Base-by-base conservation (phyloP, 495 filamentous ascomycete species). In the Penicillium diatomitis region DNA sequence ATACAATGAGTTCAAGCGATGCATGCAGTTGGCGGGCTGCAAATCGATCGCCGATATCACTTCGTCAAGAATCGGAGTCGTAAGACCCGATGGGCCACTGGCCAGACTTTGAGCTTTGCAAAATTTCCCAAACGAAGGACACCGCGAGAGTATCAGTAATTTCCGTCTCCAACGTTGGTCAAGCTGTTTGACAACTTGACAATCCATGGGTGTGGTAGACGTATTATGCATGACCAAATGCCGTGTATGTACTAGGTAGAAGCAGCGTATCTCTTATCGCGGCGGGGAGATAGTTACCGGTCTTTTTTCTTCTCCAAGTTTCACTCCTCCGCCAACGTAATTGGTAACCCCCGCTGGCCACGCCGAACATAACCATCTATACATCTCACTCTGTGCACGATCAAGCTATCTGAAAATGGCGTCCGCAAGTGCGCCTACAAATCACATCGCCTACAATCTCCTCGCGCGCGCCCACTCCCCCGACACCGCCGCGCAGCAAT, bases 391-490 rank as follows among this genome's bases (percentile, higher is more conserved):
- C 7, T 7, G 12, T 36, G 10, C 8, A 38, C n/a, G 36, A 30
- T 30, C 11, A 41, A 9, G 46, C 44, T 2, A 29, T 12, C 0
- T 8, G 36, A 57, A 53, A 53, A 68, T 65, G 60, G 49, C 59
- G 12, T 51, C 57, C 44, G 55, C 61, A 3, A 70, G 66, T 53
- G 47, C 61, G 20, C 50, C 55, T 34, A 65, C 64, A 47, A 40
- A 38, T 1, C 74, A 79, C 58, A 75, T 87, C 20, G 84, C 84
- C 4, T 77, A 80, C 34, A 62, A 64, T 5, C 81, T 97, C 36
- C 85, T 97, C 51, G 54, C 68, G 6, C 82, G 82, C 53, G 87
- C 87, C 20, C 85, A 92, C 71, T 79, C 83, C 32, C 80, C 88
- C 20, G 74, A 79, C 38, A 80, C 76, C 48, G 82, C 87, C 20